Conservation (phyloP, 805 yeast genomes). For the Metschnikowia matae region DNA sequence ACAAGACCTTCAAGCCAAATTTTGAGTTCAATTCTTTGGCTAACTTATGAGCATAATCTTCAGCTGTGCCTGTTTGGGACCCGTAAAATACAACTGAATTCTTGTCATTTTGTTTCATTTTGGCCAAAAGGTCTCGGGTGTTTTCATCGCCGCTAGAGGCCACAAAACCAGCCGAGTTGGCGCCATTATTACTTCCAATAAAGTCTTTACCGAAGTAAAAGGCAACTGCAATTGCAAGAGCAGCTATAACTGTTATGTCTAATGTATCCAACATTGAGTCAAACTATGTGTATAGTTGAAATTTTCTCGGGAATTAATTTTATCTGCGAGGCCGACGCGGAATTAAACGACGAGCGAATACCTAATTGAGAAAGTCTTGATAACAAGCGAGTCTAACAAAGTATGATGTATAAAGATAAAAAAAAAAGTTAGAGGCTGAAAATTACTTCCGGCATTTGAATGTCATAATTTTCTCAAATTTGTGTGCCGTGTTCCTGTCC, state of each 20-base stretch:
- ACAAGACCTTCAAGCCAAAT: constrained; percentile 77
- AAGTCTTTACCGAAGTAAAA: constrained; percentile 65
- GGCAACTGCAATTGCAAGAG: constrained; percentile 59
- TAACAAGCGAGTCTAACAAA: neutral
- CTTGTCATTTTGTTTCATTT: constrained; percentile 58
- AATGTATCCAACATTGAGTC: constrained; percentile 56
- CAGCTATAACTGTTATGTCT: constrained; percentile 65
- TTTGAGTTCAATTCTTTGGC: constrained; percentile 82
- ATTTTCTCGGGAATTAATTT: constrained; percentile 44
- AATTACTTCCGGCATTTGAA: neutral
- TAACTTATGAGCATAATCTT: constrained; percentile 88
- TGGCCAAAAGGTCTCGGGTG: constrained; percentile 54
- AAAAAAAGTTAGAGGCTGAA: neutral
- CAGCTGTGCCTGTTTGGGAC: constrained; percentile 98
- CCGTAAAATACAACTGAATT: constrained; percentile 81
- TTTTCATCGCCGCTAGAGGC: constrained; percentile 27
- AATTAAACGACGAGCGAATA: neutral
- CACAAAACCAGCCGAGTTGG: constrained; percentile 29
- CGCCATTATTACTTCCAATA: constrained; percentile 36
- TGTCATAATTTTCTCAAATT: neutral
- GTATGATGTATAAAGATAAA: neutral
- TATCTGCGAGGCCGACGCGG: constrained; percentile 17
- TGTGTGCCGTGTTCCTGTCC: constrained; percentile 1
- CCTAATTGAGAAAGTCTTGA: neutral
- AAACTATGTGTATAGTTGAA: constrained; percentile 19